phyloP scores from a whole-genome alignment of 371 early-diverging fungal genomes.

The Mortierella sp. region DNA sequence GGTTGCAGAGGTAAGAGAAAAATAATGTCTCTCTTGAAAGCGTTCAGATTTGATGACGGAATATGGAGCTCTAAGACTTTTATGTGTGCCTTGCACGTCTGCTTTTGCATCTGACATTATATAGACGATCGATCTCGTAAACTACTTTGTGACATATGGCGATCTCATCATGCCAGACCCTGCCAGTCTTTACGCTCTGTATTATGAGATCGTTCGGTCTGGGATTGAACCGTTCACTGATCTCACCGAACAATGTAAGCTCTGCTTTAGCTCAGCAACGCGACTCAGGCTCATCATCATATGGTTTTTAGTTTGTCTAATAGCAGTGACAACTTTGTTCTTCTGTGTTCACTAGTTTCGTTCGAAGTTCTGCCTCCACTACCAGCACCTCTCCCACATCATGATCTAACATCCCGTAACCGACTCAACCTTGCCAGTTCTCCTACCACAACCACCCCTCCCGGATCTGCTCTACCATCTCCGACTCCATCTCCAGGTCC shows the following conservation, averaged over 20 bases:
- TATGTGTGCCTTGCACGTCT: background rate
- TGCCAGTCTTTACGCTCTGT: constrained; percentile 63
- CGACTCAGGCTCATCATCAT: too few species aligned
- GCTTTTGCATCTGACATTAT: background rate
- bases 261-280: background rate
- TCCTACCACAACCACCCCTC: constrained; percentile 20
- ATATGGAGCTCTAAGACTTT: background rate
- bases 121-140: constrained; percentile 64
- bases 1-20: constrained; percentile 55
- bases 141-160: constrained; percentile 63
- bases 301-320: too few species aligned
- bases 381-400: constrained; percentile 36
- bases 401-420: constrained; percentile 45
- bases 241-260: constrained; percentile 61
- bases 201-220: constrained; percentile 68
- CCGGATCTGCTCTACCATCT: constrained; percentile 21
- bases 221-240: constrained; percentile 58
- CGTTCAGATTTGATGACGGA: background rate
- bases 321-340: background rate
- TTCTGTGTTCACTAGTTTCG: constrained; percentile 13
- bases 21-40: background rate
- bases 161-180: constrained; percentile 67
- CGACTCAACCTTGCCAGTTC: constrained; percentile 44
- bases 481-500: constrained; percentile 25
- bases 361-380: constrained; percentile 32